phyloP scores from a whole-genome alignment of 495 filamentous ascomycete species.

The Staphylotrichum tortipilum region DNA sequence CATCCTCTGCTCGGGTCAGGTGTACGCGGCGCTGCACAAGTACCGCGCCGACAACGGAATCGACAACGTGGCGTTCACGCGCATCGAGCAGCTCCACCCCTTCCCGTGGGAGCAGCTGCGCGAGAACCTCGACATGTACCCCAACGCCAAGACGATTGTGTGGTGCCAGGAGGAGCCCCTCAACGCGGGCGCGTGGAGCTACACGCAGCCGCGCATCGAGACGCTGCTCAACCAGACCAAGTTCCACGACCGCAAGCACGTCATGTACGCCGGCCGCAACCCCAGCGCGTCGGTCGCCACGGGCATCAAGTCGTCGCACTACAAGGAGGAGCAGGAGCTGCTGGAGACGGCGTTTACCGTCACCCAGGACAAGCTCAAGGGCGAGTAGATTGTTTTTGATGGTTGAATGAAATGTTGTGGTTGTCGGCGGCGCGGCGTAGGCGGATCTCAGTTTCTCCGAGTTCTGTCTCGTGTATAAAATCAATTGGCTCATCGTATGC shows the following conservation, averaged over 20 bases:
- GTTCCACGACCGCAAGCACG: constrained; percentile 86
- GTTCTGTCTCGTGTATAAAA: constrained; percentile 4
- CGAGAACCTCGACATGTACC: constrained; percentile 92
- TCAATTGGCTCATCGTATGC: not conserved
- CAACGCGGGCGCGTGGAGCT: constrained; percentile 93
- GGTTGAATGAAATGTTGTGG: no score
- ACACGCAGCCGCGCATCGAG: constrained; percentile 91
- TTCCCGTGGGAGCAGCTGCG: constrained; percentile 97
- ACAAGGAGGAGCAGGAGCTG: constrained; percentile 90
- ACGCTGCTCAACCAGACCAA: constrained; percentile 85
- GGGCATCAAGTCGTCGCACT: constrained; percentile 76
- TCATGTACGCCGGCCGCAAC: constrained; percentile 90
- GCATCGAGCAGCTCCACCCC: constrained; percentile 94
- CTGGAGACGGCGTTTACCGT: constrained; percentile 62
- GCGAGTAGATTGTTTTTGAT: no score
- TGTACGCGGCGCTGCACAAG: constrained; percentile 83
- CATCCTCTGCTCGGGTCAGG: constrained; percentile 89
- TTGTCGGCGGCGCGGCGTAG: not conserved
- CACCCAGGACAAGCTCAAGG: constrained; percentile 61
- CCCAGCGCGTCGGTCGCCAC: constrained; percentile 89
- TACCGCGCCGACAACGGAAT: constrained; percentile 76
- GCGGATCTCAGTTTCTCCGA: not conserved
- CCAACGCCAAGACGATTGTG: constrained; percentile 92
- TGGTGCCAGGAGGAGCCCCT: constrained; percentile 97
- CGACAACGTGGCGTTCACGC: constrained; percentile 84